Conservation (phyloP, 768 basidiomycete species). For the Podaxis sp. region DNA sequence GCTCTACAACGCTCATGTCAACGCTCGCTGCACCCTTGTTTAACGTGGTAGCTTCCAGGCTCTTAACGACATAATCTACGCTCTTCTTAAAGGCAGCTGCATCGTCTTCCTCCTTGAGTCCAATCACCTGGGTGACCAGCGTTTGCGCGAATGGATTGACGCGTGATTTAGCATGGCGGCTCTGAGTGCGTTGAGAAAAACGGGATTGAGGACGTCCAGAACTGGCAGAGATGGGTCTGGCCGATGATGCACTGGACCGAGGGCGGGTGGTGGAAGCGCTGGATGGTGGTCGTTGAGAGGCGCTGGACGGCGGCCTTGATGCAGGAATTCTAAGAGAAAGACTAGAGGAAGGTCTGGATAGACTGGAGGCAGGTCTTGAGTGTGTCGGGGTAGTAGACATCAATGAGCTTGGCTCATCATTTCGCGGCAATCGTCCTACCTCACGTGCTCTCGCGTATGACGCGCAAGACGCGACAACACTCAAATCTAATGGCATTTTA, state of each 20-base stretch:
- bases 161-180: constrained; percentile 55
- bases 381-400: constrained; percentile 18
- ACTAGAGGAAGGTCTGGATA: constrained; percentile 48
- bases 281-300: constrained; percentile 35
- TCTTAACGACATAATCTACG: constrained; percentile 59
- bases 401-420: neutral
- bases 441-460: neutral
- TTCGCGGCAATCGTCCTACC: neutral
- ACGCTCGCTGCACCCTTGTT: constrained; percentile 56
- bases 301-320: constrained; percentile 30
- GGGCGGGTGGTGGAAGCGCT: constrained; percentile 24
- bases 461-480: neutral
- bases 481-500: neutral
- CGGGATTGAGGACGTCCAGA: constrained; percentile 40
- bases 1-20: constrained; percentile 56
- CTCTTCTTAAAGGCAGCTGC: constrained; percentile 41
- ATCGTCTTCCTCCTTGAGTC: constrained; percentile 43
- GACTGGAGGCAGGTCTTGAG: constrained; percentile 45
- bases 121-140: constrained; percentile 54
- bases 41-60: constrained; percentile 53
- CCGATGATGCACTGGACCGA: constrained; percentile 15
- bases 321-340: constrained; percentile 35
- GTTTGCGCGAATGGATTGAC: constrained; percentile 54
- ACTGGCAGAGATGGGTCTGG: constrained; percentile 16
- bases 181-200: constrained; percentile 43